These are phyloP conservation scores for Penstemon newberryi DNA, from an alignment of 257 asterid genomes.

Conservation along the genomic window DNA sequence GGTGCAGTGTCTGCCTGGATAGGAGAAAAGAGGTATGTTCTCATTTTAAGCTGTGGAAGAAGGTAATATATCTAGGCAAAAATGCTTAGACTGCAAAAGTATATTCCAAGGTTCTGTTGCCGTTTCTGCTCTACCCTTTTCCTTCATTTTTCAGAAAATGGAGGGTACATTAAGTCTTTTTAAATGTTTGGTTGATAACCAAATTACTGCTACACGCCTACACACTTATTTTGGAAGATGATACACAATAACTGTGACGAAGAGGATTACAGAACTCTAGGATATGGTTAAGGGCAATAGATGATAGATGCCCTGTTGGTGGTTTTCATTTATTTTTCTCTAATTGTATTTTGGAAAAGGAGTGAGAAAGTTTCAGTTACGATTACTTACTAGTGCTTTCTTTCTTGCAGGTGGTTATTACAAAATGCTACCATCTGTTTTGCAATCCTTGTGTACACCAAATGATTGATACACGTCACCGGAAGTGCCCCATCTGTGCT, in stretches of 20 bases:
- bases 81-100: neutral
- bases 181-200: neutral
- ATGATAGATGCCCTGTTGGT: neutral
- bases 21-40: slow-evolving; percentile 84
- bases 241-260: neutral
- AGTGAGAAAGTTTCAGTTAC: neutral
- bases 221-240: too few relatives aligned
- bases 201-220: neutral
- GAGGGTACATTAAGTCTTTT: neutral
- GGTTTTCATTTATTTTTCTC: neutral
- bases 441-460: slow-evolving; percentile 83
- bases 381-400: slow-evolving; percentile 3
- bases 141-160: neutral
- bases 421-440: slow-evolving; percentile 94
- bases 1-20: slow-evolving; percentile 87
- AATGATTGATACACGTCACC: slow-evolving; percentile 72
- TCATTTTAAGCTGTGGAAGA: slow-evolving; percentile 8
- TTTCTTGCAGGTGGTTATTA: slow-evolving; percentile 76
- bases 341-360: neutral
- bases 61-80: neutral
- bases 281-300: neutral
- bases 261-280: neutral
- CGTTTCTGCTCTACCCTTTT: neutral
- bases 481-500: slow-evolving; percentile 40
- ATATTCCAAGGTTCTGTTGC: neutral